Base-by-base conservation (phyloP, 257 asterid species). In the Verbascum thapsus region DNA sequence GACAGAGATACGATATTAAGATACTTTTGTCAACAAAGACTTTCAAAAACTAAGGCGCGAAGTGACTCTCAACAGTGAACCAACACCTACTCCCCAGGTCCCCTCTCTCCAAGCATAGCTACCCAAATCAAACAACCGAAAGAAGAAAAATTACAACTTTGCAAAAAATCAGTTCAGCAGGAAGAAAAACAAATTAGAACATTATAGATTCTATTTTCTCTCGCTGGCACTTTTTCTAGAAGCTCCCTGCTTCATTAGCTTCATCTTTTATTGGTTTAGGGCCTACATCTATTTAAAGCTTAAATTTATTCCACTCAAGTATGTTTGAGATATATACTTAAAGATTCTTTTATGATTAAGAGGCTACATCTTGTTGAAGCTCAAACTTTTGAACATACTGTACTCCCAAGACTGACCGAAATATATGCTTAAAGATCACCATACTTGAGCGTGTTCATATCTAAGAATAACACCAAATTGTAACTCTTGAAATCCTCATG, bases 101-200 rank as follows among this genome's bases (percentile, higher is more conserved):
- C 13, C 45, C 37, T 3, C 32, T 10, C 22, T 19, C 64, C 57
- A 66, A 20, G 35, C 16, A 66, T 42, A 40, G 32, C 17, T 18
- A n/a, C n/a, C 72, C 47, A 66, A 64, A 20, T 13, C 12, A 16
- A 60, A 66, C 44, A 44, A 66, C 43, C 43, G 19, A 16, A 10
- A 23, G 10, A 4, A 63, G 5, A 5, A 35, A 34, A 17, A 18
- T 23, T 18, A 10, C 15, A 23, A 2, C 7, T 18, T 22, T 17
- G 6, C 42, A 47, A 48, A n/a, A 20, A 26, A 39, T 15, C 9
- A 48, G 18, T 34, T 3, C 18, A 55, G 19, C 23, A 63, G 58
- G 18, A 11, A 61, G 45, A 37, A 48, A 38, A n/a, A 34, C 43
- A 62, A 37, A 40, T 30, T 3, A 37, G 16, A 43, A 4, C 11